Evolutionary conservation across 768 basidiomycete species (phyloP), one percentile per base, ranked within the genome.

Genomic region (Boletellus sp.): DNA sequence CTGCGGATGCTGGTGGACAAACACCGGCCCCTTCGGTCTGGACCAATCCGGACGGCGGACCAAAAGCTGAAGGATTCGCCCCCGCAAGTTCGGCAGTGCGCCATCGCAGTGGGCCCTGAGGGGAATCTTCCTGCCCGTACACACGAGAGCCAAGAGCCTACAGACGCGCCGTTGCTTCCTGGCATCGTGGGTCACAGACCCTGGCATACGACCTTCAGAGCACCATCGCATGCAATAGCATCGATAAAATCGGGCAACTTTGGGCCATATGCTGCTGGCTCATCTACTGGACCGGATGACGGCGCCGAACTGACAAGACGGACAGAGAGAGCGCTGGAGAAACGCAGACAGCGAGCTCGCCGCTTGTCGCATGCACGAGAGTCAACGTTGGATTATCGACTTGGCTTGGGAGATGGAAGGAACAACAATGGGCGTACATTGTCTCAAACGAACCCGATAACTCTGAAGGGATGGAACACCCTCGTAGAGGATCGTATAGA

Each of bases 1-100:
- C 72, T 90, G 16, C 78, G 90, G 19, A 93, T 94, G 88, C 76
- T 93, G 6, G 76, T 91, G 31, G 90, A 93, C 72, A 87, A 89
- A 63, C 84, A 92, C 72, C 91, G 87, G 66, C 89, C 90, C 1
- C 67, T 91, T 31, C 76, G 87, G n/a, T 77, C 72, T 9, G 83
- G 80, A 9, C 63, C 70, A 11, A 76, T 87, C 37, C 67, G 72
- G 52, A 74, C 78, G 1, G 85, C 86, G 6, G 86, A 90, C 44
- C 72, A 87, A 62, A 87, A 83, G 63, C 56, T 88, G 45, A 83
- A 76, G 63, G 68, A 73, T 38, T 64, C 70, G 1, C 76, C 75
- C 1, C 78, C 78, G 5, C 69, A 60, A 32, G 59, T 80, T 26
- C 22, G 24, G 38, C 62, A 55, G 55, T 56, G 55, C 20, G 16